Evolutionary conservation across 208 protist genomes (phyloP).

Genomic region (Wallacemonas rigidus): DNA sequence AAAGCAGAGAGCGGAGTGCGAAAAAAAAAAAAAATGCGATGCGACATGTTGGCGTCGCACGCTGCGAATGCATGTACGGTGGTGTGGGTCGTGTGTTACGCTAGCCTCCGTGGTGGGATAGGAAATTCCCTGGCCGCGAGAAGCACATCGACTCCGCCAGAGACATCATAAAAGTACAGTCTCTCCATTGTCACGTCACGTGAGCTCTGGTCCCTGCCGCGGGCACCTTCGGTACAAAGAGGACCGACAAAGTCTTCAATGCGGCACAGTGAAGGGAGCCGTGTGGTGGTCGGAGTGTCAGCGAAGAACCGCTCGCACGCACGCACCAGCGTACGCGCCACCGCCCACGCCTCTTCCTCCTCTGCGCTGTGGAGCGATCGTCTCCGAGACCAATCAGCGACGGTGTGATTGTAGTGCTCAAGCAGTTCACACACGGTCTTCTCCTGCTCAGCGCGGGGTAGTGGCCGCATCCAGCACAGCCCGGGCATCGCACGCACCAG

Average conservation of each 20-base stretch:
- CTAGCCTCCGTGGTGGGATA: neutral
- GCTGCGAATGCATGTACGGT: neutral
- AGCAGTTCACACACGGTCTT: slow-evolving; percentile 9
- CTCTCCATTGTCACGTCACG: no score
- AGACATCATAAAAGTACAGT: neutral
- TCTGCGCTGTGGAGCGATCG: neutral
- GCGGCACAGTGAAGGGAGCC: neutral
- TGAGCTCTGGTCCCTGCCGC: no score
- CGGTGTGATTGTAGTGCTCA: neutral
- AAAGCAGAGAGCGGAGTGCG: neutral
- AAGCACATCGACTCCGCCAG: slow-evolving; percentile 2
- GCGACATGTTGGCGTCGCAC: neutral
- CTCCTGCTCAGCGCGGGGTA: neutral
- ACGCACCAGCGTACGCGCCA: slow-evolving; percentile 26
- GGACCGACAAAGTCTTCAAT: slow-evolving; percentile 11
- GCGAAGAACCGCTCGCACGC: slow-evolving; percentile 28
- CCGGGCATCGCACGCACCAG: neutral
- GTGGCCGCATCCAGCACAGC: neutral
- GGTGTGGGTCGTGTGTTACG: neutral
- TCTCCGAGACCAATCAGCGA: slow-evolving; percentile 14
- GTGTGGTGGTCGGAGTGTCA: neutral
- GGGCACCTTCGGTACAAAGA: neutral
- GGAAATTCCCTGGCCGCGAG: neutral
- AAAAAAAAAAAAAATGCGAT: no score
- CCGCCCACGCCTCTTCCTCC: neutral